Percentiles rank a stretch among this genome's conserved stretches.
Evolutionary conservation across 1,284 basidiomycete species (phyloP).

Genomic region (Coniferiporia weirii): DNA sequence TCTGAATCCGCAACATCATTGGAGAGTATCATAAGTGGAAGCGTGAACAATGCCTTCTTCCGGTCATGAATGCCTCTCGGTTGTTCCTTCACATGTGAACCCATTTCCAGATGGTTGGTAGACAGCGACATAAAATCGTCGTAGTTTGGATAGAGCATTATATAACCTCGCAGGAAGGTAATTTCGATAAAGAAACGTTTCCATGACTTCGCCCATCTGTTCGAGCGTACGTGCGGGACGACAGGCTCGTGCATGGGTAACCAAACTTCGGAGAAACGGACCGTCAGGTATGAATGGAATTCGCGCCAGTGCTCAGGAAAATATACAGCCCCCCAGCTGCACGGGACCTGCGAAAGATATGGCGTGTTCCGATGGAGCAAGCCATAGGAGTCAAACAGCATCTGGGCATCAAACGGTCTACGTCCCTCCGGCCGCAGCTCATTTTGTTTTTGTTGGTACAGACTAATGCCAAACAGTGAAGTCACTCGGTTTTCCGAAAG

Average conservation of each 20-base stretch:
- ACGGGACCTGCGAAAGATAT: constrained; percentile 79
- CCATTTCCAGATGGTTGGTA: constrained; percentile 80
- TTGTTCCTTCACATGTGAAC: constrained; percentile 65
- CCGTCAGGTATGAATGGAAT: constrained; percentile 70
- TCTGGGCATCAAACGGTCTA: constrained; percentile 58
- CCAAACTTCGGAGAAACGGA: constrained; percentile 51
- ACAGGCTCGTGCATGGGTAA: constrained; percentile 42
- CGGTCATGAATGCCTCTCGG: constrained; percentile 44
- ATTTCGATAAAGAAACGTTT: constrained; percentile 86
- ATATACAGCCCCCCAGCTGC: constrained; percentile 87
- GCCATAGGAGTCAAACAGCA: constrained; percentile 43
- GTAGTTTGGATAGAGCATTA: constrained; percentile 85
- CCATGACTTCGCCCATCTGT: constrained; percentile 76
- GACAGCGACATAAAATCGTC: constrained; percentile 64
- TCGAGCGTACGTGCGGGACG: constrained; percentile 71
- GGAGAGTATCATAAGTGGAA: constrained; percentile 59
- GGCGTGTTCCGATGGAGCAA: constrained; percentile 49
- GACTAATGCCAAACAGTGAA: constrained; percentile 68
- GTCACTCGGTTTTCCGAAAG: constrained; percentile 32
- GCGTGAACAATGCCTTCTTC: constrained; percentile 58
- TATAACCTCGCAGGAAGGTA: constrained; percentile 70
- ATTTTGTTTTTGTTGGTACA: constrained; percentile 78
- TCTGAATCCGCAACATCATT: constrained; percentile 17
- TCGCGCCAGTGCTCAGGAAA: constrained; percentile 83
- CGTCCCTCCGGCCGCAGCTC: constrained; percentile 69